These are phyloP conservation scores for Penicillium flavigenum DNA, from an alignment of 495 filamentous ascomycete genomes.

Conservation along the genomic window DNA sequence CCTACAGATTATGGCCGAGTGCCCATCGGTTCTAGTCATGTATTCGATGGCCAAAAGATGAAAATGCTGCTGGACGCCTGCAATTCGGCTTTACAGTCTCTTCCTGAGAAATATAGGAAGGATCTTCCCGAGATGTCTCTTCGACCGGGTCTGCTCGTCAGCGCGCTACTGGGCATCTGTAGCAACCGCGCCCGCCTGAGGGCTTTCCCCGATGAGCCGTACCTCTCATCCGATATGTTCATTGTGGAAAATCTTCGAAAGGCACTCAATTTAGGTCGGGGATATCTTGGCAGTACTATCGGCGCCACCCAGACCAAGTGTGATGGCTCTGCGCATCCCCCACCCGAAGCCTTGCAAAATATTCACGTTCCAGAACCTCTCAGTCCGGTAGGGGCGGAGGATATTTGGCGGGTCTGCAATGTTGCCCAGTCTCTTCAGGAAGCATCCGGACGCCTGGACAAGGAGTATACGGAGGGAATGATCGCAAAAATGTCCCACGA, in stretches of 20 bases:
- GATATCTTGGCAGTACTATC: not conserved
- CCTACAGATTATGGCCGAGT: not conserved
- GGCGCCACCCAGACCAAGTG: not conserved
- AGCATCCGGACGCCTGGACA: not conserved
- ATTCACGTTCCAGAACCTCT: not conserved
- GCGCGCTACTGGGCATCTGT: not conserved
- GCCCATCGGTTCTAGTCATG: not conserved
- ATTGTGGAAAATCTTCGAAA: not conserved
- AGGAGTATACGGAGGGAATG: not conserved
- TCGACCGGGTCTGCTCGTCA: not conserved
- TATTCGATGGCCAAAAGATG: slow-evolving; percentile 1
- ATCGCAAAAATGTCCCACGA: not conserved
- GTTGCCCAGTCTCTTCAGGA: not conserved
- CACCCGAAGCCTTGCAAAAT: not conserved
- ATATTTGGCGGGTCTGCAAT: not conserved
- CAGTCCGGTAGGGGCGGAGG: not conserved
- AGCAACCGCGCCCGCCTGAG: not conserved
- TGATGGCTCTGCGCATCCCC: not conserved
- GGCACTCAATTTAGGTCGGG: not conserved
- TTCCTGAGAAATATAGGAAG: not conserved
- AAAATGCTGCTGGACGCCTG: not conserved
- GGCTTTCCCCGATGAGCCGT: not conserved
- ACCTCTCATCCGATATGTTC: not conserved
- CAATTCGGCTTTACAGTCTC: not conserved
- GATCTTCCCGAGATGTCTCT: not conserved